A percentile compares a stretch with the other conserved stretches of the same genome.
Conservation (phyloP, 495 filamentous ascomycete genomes). For the Aspergillus heteromorphus region DNA sequence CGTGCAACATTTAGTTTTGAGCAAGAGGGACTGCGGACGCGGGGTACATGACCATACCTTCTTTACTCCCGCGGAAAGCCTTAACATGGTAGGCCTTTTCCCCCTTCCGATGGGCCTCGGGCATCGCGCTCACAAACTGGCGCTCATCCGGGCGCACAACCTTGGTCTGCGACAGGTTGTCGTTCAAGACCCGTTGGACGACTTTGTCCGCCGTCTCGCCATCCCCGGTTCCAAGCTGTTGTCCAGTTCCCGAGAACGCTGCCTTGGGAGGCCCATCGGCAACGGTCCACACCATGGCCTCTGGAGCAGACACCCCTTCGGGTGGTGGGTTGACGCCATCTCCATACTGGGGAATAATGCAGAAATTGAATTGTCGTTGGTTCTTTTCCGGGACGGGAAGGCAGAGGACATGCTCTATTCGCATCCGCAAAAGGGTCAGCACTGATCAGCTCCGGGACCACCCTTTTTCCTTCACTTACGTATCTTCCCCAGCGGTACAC, state of each 20-base stretch:
- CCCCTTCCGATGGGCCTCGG: slow-evolving; percentile 79
- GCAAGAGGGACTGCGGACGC: background rate
- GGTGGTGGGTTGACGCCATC: slow-evolving; percentile 49
- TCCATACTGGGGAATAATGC: slow-evolving; percentile 64
- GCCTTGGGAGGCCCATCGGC: slow-evolving; percentile 64
- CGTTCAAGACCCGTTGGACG: slow-evolving; percentile 57
- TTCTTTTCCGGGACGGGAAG: slow-evolving; percentile 90
- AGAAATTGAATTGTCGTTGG: slow-evolving; percentile 82
- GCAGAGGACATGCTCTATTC: slow-evolving; percentile 65
- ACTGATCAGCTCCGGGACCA: slow-evolving; percentile 2
- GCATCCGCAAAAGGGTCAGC: background rate
- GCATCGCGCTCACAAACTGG: slow-evolving; percentile 70
- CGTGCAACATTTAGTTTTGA: slow-evolving; percentile 3
- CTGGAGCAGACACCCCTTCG: slow-evolving; percentile 36
- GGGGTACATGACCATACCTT: slow-evolving; percentile 45
- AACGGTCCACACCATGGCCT: slow-evolving; percentile 83
- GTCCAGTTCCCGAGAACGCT: slow-evolving; percentile 33
- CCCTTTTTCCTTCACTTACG: slow-evolving; percentile 53
- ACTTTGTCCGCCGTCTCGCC: slow-evolving; percentile 60
- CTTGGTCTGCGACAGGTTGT: slow-evolving; percentile 48
- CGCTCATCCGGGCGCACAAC: slow-evolving; percentile 66
- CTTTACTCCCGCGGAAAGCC: slow-evolving; percentile 87
- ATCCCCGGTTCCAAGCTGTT: slow-evolving; percentile 38
- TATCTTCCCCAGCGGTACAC: slow-evolving; percentile 65
- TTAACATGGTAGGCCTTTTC: slow-evolving; percentile 92